A percentile compares a stretch with the other conserved stretches of the same genome.
Conservation (phyloP, 495 filamentous ascomycete species). For the Annulohypoxylon stygium region DNA sequence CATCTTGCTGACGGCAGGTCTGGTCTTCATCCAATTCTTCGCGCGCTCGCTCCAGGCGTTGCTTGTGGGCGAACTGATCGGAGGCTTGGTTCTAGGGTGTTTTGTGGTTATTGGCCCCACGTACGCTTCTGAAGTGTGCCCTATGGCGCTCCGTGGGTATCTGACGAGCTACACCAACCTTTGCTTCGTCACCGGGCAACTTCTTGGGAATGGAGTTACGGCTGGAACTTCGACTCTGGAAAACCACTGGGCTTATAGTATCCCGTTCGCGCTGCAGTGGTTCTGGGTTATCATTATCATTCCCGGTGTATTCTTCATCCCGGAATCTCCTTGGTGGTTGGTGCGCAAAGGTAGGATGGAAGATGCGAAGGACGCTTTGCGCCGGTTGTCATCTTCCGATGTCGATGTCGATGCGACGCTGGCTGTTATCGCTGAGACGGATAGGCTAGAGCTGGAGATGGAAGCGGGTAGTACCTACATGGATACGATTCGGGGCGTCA, state of each 20-base stretch:
- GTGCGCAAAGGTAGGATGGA: constrained; percentile 67
- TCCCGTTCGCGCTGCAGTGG: constrained; percentile 74
- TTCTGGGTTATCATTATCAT: constrained; percentile 73
- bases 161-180: constrained; percentile 73
- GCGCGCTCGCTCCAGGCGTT: constrained; percentile 59
- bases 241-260: constrained; percentile 67
- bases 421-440: constrained; percentile 72
- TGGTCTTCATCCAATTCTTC: constrained; percentile 72
- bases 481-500: constrained; percentile 68
- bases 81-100: constrained; percentile 66
- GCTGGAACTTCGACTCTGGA: constrained; percentile 59
- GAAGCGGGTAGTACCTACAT: constrained; percentile 67
- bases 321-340: constrained; percentile 75
- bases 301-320: constrained; percentile 67
- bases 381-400: constrained; percentile 56
- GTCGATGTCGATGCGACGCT: constrained; percentile 59
- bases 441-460: constrained; percentile 69
- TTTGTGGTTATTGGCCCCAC: constrained; percentile 69
- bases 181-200: constrained; percentile 76
- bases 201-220: constrained; percentile 68
- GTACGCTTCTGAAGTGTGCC: constrained; percentile 74
- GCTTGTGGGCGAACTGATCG: constrained; percentile 65
- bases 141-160: constrained; percentile 67
- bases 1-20: constrained; percentile 57
- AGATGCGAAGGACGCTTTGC: constrained; percentile 63